Evolutionary conservation across 176 grass and related monocot genomes (phyloP), one percentile per base, ranked within the genome.

Genomic region (Rhynchospora breviuscula): DNA sequence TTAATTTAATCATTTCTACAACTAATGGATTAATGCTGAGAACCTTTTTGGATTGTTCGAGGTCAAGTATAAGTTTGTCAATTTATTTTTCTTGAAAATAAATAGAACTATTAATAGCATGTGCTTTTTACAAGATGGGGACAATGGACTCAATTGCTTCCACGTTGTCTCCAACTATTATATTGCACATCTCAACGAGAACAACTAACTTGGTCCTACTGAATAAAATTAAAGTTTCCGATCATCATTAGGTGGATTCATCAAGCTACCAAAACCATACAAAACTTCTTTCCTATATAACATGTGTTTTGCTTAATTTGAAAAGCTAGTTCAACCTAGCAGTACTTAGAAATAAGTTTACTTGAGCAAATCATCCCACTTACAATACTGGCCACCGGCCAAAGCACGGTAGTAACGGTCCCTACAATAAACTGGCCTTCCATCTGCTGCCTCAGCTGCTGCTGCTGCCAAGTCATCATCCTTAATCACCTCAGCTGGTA

Each of bases 311-410:
- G 13, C 23, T 15, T n/a, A n/a, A n/a, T 2, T 63, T 31, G 77
- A 4, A 80, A 60, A 18, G 5, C 15, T n/a, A 22, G 43, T 23
- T 40, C 35, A 79, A 26, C 35, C 44, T 71, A 61, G 58, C 21
- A 78, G 14, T 49, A 40, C 15, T 52, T 57, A 56, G 73, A 77
- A 56, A 56, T 23, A 69, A 43, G 29, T 46, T 89, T 84, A 98
- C 77, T 98, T 87, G 45, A 98, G 84, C 81, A 95, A 85, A 80
- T 98, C 92, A 44, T 98, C 92, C 89, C 92, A 98, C 81, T 90
- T 95, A 84, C 95, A 98, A 85, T 98, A 98, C 79, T 98, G 95
- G 5, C 95, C 95, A 7, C 95, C 92, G 14, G 95, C 92, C 54
- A 98, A 86, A 29, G 92, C 92, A 33, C 95, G 84, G 77, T 98